A percentile compares a stretch with the other conserved stretches of the same genome.
Evolutionary conservation across 495 filamentous ascomycete genomes (phyloP).

Genomic region (Hypoxylon lienhwacheense): DNA sequence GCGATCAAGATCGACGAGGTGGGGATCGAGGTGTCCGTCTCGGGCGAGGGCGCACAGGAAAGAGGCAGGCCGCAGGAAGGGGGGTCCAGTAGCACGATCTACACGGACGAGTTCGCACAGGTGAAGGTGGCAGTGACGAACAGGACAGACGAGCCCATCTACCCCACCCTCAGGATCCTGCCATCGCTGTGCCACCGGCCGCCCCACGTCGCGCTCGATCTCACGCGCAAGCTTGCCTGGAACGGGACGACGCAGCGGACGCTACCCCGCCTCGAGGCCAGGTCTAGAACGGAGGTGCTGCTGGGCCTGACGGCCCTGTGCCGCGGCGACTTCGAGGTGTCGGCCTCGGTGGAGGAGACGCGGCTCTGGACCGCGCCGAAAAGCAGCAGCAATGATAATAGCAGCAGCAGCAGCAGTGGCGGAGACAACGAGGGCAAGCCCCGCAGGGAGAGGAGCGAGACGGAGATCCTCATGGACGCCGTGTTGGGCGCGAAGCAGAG

Average conservation of each 20-base stretch:
- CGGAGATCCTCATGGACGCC: slow-evolving; percentile 51
- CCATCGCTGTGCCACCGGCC: slow-evolving; percentile 75
- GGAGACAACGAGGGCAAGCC: background rate
- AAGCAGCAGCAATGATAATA: slow-evolving; percentile 24
- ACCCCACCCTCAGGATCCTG: slow-evolving; percentile 74
- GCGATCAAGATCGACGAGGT: slow-evolving; percentile 80
- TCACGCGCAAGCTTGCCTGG: slow-evolving; percentile 80
- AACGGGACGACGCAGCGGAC: slow-evolving; percentile 80
- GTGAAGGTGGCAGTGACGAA: slow-evolving; percentile 71
- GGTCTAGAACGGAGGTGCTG: slow-evolving; percentile 55
- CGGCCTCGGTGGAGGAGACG: slow-evolving; percentile 80
- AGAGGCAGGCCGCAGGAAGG: slow-evolving; percentile 3
- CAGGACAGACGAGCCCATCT: slow-evolving; percentile 66
- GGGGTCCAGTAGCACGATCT: slow-evolving; percentile 55
- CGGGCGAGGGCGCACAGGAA: slow-evolving; percentile 44
- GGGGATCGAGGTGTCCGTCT: slow-evolving; percentile 66
- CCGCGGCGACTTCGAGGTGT: slow-evolving; percentile 79
- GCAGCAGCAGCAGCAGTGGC: slow-evolving; percentile 5
- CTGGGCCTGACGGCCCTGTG: slow-evolving; percentile 73
- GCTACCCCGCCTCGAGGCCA: slow-evolving; percentile 61
- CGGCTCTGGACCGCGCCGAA: slow-evolving; percentile 42
- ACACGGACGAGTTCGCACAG: slow-evolving; percentile 70
- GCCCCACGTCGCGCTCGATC: slow-evolving; percentile 73
- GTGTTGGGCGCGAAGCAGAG: slow-evolving; percentile 62
- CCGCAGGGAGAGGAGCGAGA: slow-evolving; percentile 31